These are phyloP conservation scores for Ophiocordyceps polyrhachis-furcata DNA, from an alignment of 2,329 filamentous ascomycete genomes.

Conservation along the genomic window DNA sequence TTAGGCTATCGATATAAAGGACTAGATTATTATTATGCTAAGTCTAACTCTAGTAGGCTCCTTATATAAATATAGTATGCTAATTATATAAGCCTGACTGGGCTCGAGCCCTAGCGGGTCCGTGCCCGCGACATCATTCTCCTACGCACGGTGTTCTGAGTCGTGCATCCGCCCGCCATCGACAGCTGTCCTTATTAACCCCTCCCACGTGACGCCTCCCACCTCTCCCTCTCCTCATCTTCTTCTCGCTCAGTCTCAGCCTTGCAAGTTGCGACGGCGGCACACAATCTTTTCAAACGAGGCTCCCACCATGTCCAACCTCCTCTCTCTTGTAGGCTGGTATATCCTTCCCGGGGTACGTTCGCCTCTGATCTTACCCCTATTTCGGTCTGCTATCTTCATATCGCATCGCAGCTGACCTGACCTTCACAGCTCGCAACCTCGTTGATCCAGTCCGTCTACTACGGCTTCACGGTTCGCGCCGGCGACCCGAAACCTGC, in stretches of 20 bases:
- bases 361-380: constrained; percentile 2
- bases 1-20: too few relatives aligned
- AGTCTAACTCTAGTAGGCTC: too few relatives aligned
- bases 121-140: too few relatives aligned
- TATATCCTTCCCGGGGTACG: constrained; percentile 35
- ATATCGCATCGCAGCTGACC: not conserved
- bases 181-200: not conserved
- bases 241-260: not conserved
- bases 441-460: constrained; percentile 57
- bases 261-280: not conserved
- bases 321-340: constrained; percentile 37
- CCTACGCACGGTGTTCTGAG: not conserved
- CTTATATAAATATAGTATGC: too few relatives aligned
- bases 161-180: not conserved
- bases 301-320: constrained; percentile 24
- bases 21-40: too few relatives aligned
- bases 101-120: too few relatives aligned
- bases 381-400: not conserved
- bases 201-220: not conserved
- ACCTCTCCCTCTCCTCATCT: not conserved
- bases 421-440: constrained; percentile 47
- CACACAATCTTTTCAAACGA: not conserved
- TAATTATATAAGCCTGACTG: too few relatives aligned
- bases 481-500: constrained; percentile 68
- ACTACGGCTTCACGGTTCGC: constrained; percentile 76